Base-by-base conservation (phyloP, 116 monocot species). In the Iris pallida region DNA sequence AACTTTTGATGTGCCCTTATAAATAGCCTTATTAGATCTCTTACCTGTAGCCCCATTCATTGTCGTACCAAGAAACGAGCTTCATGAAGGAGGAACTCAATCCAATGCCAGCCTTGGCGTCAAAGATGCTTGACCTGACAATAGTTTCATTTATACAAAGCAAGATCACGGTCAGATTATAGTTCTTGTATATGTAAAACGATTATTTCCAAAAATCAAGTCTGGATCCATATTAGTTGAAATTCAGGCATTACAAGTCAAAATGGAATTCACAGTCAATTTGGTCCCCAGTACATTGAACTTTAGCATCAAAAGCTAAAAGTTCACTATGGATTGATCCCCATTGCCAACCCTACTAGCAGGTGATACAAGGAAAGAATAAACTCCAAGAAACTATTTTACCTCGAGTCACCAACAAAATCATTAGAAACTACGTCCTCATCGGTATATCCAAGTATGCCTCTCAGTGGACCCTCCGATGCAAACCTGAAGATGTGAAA, bases 21-120 rank as follows among this genome's bases (percentile, higher is more conserved):
- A 40, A 69, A 47, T 13, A 65, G 43, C 65, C 16, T 20, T n/a
- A 30, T 30, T 30, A 30, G 30, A 30, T 30, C 13, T 56, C 30
- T 71, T 51, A 95, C 95, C 91, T 96, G 87, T 97, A 97, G 19
- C 97, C 97, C 97, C 92, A 97, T 66, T 97, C 97, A 45, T 97
- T 97, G 74, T 97, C 97, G 54, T 97, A 97, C 92, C 97, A 97
- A 1, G 97, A 81, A 16, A 97, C 82, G 7, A 97, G 76, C 81
- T 97, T 97, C 84, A 97, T 87, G 76, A 97, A 92, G 17, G 82
- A 85, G 7, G 80, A 18, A 20, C 83, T 90, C 73, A 97, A 65
- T 69, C 89, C 97, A 45, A 97, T 97, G 11, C 97, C 97, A 60
- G 92, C 97, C 80, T 92, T 97, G 1, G 97, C 97, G 80, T 97